These are phyloP conservation scores for Rhizophagus clarus DNA, from an alignment of 192 early-diverging fungal genomes.

Conservation along the genomic window DNA sequence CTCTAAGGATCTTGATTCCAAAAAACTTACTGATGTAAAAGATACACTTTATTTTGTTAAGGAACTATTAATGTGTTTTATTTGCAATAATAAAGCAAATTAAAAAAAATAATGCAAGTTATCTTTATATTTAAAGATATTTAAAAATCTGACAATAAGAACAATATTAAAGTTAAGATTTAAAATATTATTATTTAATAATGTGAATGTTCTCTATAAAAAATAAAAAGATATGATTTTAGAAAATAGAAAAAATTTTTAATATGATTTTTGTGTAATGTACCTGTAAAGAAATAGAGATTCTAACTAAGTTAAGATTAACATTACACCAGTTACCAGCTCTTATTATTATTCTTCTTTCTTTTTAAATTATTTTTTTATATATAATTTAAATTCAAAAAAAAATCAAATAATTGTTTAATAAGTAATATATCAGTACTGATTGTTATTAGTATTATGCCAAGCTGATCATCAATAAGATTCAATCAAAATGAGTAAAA, in stretches of 20 bases:
- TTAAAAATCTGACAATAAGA: not conserved
- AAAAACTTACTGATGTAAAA: too few species aligned
- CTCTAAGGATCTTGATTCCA: too few species aligned
- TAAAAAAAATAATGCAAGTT: not conserved
- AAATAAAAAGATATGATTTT: too few species aligned
- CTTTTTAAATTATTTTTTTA: not conserved
- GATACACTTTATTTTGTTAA: too few species aligned
- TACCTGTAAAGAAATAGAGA: too few species aligned
- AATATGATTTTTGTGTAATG: too few species aligned
- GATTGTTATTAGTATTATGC: not conserved
- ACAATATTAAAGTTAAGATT: not conserved
- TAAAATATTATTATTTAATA: not conserved
- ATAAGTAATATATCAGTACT: too few species aligned
- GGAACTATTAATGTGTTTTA: not conserved
- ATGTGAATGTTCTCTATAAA: too few species aligned
- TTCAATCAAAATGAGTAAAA: too few species aligned
- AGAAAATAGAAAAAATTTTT: too few species aligned
- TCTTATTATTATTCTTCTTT: too few species aligned
- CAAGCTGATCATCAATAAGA: not conserved
- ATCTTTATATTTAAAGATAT: not conserved
- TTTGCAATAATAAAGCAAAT: not conserved
- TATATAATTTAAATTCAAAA: not conserved
- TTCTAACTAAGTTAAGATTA: not conserved
- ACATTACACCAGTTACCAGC: too few species aligned
- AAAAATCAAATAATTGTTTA: not conserved